Evolutionary conservation across 2,329 filamentous ascomycete genomes (phyloP).

Genomic region (Colletotrichum graminicola): DNA sequence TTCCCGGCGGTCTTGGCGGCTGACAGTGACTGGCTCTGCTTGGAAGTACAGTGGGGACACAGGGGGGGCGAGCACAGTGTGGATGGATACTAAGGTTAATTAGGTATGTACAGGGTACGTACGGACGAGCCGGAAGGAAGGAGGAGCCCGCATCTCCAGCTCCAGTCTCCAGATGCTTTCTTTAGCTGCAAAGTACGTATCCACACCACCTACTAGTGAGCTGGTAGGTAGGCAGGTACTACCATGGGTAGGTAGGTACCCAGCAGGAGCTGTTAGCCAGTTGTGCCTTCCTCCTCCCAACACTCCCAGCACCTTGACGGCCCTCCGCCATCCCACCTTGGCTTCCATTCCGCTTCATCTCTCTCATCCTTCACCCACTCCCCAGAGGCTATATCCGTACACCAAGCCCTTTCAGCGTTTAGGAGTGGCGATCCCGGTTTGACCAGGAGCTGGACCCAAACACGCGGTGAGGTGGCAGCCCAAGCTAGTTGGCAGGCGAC

Average conservation of each 20-base stretch:
- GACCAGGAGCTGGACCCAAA: background rate
- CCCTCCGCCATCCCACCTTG: too few relatives aligned
- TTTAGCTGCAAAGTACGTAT: background rate
- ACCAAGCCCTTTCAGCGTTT: conserved; percentile 1
- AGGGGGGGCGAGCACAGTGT: conserved; percentile 15
- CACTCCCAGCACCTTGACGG: background rate
- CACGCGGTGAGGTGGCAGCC: background rate
- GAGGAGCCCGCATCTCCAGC: background rate
- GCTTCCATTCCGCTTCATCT: too few relatives aligned
- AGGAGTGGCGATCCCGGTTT: conserved; percentile 11
- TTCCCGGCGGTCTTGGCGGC: conserved; percentile 35
- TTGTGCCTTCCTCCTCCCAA: background rate
- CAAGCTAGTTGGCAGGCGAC: background rate
- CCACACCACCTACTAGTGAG: too few relatives aligned
- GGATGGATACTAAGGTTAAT: background rate
- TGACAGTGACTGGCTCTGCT: conserved; percentile 17
- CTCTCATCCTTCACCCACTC: too few relatives aligned
- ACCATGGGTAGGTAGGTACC: background rate
- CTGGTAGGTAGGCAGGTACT: background rate
- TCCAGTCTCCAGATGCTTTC: background rate
- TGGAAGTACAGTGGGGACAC: too few relatives aligned
- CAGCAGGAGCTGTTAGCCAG: background rate
- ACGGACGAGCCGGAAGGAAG: conserved; percentile 9
- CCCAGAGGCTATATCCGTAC: background rate
- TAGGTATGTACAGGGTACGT: too few relatives aligned